phyloP scores from a whole-genome alignment of 192 early-diverging fungal genomes.

The Lobosporangium transversale region DNA sequence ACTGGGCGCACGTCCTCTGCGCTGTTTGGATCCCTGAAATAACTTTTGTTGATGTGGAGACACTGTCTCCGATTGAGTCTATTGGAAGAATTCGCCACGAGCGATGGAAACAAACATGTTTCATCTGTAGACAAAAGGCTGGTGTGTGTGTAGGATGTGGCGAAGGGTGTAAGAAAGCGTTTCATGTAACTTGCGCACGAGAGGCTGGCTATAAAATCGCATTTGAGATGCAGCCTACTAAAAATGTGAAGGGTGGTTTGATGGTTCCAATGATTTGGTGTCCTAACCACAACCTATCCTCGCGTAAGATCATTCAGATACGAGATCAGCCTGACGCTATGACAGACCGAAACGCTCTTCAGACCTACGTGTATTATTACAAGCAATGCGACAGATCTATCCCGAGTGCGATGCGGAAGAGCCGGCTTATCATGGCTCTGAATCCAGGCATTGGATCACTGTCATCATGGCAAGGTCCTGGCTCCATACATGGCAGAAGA shows the following conservation, averaged over 20 bases:
- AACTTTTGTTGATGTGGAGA: conserved; percentile 55
- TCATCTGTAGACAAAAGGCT: conserved; percentile 36
- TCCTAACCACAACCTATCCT: conserved; percentile 52
- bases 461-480: conserved; percentile 7
- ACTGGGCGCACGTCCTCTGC: conserved; percentile 82
- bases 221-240: conserved; percentile 57
- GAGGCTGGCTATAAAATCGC: conserved; percentile 52
- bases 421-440: conserved; percentile 32
- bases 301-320: conserved; percentile 45
- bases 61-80: conserved; percentile 58
- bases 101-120: conserved; percentile 54
- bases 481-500: not conserved
- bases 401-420: conserved; percentile 58
- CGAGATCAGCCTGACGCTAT: conserved; percentile 33
- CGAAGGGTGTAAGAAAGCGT: conserved; percentile 51
- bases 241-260: conserved; percentile 41
- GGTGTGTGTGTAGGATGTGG: conserved; percentile 58
- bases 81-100: conserved; percentile 54
- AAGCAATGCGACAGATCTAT: conserved; percentile 48
- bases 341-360: conserved; percentile 37
- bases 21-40: conserved; percentile 67
- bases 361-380: conserved; percentile 55
- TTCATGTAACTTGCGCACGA: conserved; percentile 64
- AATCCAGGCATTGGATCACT: conserved; percentile 27
- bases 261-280: conserved; percentile 63